A percentile compares a stretch with the other conserved stretches of the same genome.
Conservation (phyloP, 257 asterid species). For the Solanum paucissectum region DNA sequence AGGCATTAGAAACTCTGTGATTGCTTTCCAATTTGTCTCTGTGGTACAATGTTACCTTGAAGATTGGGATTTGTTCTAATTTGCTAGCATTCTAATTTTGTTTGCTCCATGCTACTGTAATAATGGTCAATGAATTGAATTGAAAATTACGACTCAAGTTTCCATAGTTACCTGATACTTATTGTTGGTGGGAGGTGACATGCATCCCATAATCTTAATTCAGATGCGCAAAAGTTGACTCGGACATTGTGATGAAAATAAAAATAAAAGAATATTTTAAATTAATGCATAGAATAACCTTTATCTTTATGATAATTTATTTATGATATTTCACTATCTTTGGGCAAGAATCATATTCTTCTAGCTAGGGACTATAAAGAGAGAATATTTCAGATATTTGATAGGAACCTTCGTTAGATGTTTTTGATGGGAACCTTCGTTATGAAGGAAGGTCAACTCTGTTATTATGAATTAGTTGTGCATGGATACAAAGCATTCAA, state of each 20-base stretch:
- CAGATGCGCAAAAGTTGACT: fast-evolving
- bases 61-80: neutral
- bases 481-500: neutral
- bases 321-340: neutral
- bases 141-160: neutral
- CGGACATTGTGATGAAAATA: neutral
- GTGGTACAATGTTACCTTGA: neutral
- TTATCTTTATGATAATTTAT: neutral
- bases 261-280: no score
- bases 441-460: neutral
- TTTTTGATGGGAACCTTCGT: neutral
- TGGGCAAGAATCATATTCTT: neutral
- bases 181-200: neutral
- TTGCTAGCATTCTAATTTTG: neutral
- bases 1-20: neutral
- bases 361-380: neutral
- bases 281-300: neutral
- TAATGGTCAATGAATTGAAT: neutral
- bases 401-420: neutral
- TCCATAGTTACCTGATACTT: fast-evolving
- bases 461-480: neutral
- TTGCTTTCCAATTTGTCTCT: neutral
- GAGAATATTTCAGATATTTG: neutral
- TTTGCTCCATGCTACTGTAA: neutral
- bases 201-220: fast-evolving